A percentile compares a stretch with the other conserved stretches of the same genome.
phyloP scores from a whole-genome alignment of 139 green algal species.

The Desmodesmus armatus region DNA sequence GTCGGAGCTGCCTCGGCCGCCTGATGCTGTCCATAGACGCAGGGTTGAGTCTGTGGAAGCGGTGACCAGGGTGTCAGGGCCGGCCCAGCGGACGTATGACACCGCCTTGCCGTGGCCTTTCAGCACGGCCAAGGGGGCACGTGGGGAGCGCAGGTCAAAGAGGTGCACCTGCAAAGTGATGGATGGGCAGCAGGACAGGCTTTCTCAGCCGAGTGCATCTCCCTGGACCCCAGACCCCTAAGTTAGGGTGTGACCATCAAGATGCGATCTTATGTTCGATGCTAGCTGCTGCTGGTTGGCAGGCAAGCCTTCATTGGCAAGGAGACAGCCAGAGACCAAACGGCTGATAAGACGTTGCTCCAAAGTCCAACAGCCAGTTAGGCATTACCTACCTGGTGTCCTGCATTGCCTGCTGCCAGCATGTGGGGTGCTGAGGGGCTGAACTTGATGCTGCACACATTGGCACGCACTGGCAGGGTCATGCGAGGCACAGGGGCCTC shows the following conservation, averaged over 20 bases:
- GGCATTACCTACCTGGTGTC: slow-evolving; percentile 24
- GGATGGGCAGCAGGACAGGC: too few relatives aligned
- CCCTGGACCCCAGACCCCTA: too few relatives aligned
- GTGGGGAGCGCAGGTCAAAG: slow-evolving; percentile 30
- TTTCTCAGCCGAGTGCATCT: too few relatives aligned
- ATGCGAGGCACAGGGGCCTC: slow-evolving; percentile 17
- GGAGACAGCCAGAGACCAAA: too few relatives aligned
- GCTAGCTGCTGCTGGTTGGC: too few relatives aligned
- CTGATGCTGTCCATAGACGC: slow-evolving; percentile 70
- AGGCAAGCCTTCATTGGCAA: too few relatives aligned
- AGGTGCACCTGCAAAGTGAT: slow-evolving; percentile 23
- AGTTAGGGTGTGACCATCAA: too few relatives aligned
- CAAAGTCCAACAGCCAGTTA: not conserved
- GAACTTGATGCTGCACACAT: slow-evolving; percentile 93
- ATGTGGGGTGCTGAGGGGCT: slow-evolving; percentile 70
- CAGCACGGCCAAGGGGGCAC: not conserved
- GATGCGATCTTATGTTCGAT: too few relatives aligned
- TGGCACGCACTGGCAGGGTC: slow-evolving; percentile 77
- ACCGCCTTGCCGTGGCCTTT: slow-evolving; percentile 77
- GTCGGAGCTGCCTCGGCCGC: not conserved
- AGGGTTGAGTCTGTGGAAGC: slow-evolving; percentile 93
- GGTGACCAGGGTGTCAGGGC: slow-evolving; percentile 74
- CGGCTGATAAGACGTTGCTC: not conserved
- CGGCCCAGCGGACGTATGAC: slow-evolving; percentile 92
- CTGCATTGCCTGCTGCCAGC: slow-evolving; percentile 85